Evolutionary conservation across 2,329 filamentous ascomycete species (phyloP), one percentile per base, ranked within the genome.

Genomic region (Trichoderma brevicompactum): DNA sequence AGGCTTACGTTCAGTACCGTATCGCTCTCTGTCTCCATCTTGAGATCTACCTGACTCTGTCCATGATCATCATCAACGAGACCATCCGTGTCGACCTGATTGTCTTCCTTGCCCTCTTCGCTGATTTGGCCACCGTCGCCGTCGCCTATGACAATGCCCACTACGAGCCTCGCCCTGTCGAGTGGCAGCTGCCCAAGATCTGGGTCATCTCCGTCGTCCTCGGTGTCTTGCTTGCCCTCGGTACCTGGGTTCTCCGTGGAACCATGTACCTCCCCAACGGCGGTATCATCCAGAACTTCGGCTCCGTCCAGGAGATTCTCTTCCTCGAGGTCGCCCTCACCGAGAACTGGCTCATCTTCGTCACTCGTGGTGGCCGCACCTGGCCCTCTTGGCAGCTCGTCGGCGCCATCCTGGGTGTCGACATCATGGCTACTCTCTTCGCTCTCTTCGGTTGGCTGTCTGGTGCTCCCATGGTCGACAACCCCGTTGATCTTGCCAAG

Each of bases 291-390:
- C 91, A 96, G 84, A 94, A 95, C 82, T 91, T 90, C 72, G 92
- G 92, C 85, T 86, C 89, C 75, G 82, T 91, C 65, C 92, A 96
- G 72, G 87, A 89, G 72, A 88, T 96, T 67, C 80, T 97, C 74
- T 96, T 96, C 86, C 88, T 97, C 43, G 87, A 96, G 81, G 91
- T 96, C 78, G 92, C 91, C 12, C 86, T 96, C 62, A 94, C 92
- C 67, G 92, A 96, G 85, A 97, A 96, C 82, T 96, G 93, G 92
- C 86, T 96, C 61, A 97, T 97, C 80, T 96, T 97, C 83, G 94
- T 96, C 81, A 96, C 92, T 70, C 92, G 93, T 84, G 90, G 92
- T 80, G 94, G 94, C 79, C 92, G 92, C 74, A 92, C 92, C 65
- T 94, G 96, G 66, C 92, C 93, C 66, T 96, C 92, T 67, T 94